phyloP scores from a whole-genome alignment of 129 eudicot genomes.

The carrot (Daucus carota) region DNA sequence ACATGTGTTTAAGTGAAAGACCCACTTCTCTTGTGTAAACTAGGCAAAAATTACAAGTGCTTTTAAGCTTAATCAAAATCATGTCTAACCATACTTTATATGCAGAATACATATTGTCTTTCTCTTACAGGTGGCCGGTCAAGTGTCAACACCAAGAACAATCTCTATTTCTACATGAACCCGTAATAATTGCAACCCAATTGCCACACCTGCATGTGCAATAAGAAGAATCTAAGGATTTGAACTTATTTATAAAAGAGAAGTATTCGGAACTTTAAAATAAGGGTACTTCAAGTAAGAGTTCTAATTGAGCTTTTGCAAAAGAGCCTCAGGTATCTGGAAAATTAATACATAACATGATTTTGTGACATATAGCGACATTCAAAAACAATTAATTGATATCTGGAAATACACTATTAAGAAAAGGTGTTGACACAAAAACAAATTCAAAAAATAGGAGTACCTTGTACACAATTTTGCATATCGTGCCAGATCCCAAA shows the following conservation, averaged over 20 bases:
- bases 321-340: not conserved
- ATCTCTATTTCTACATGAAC: not conserved
- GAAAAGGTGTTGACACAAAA: not conserved
- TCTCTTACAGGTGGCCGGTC: not conserved
- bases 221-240: not conserved
- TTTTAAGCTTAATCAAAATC: not conserved
- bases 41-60: not conserved
- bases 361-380: not conserved
- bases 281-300: not conserved
- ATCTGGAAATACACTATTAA: not conserved
- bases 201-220: slow-evolving; percentile 8
- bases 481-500: not conserved
- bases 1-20: not conserved
- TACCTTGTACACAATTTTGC: not conserved
- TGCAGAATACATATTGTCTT: not conserved
- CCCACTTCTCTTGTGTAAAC: not conserved
- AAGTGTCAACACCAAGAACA: not conserved
- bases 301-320: not conserved
- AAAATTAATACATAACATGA: not conserved
- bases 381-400: not conserved
- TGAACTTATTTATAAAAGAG: not conserved
- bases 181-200: not conserved
- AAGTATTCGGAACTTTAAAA: not conserved
- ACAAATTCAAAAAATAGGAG: not conserved
- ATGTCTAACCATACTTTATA: not conserved